These are phyloP conservation scores for Goffeauzyma gilvescens DNA, from an alignment of 768 basidiomycete genomes.

Conservation along the genomic window DNA sequence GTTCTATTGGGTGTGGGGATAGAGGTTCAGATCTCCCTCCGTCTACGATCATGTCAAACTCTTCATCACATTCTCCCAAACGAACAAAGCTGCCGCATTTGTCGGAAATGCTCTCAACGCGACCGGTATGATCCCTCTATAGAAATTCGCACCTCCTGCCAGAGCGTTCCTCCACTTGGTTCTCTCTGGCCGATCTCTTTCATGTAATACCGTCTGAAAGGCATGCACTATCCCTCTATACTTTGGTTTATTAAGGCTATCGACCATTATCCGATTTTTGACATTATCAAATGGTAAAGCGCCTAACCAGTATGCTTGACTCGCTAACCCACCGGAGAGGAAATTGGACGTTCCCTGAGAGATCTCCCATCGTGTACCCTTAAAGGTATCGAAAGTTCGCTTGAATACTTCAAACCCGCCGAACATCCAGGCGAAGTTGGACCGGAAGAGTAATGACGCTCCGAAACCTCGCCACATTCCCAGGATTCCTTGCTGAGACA, in stretches of 20 bases:
- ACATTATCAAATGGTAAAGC: conserved; percentile 61
- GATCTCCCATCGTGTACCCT: conserved; percentile 46
- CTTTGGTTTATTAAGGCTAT: conserved; percentile 22
- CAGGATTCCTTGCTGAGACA: conserved; percentile 42
- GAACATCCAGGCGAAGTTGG: conserved; percentile 66
- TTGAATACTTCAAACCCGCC: conserved; percentile 43
- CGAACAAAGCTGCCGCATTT: conserved; percentile 59
- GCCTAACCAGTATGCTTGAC: conserved; percentile 30
- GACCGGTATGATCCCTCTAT: conserved; percentile 44
- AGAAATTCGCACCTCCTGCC: conserved; percentile 25
- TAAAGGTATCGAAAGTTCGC: conserved; percentile 41
- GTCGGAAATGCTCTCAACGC: conserved; percentile 57
- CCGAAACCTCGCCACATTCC: conserved; percentile 62
- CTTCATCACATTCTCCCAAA: conserved; percentile 57
- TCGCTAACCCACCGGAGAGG: conserved; percentile 31
- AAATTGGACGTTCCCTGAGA: conserved; percentile 28
- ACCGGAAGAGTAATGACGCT: conserved; percentile 51
- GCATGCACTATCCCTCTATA: conserved; percentile 40
- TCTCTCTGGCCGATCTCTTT: conserved; percentile 35
- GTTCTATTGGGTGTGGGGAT: too few species aligned
- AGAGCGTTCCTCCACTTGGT: conserved; percentile 18
- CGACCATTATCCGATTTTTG: conserved; percentile 42
- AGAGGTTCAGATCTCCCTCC: neutral
- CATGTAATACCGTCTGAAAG: conserved; percentile 40
- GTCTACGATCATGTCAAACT: conserved; percentile 45